Evolutionary conservation across 352 stramenopile species (phyloP), one percentile per base, ranked within the genome.

Genomic region (Phytophthora litchii): DNA sequence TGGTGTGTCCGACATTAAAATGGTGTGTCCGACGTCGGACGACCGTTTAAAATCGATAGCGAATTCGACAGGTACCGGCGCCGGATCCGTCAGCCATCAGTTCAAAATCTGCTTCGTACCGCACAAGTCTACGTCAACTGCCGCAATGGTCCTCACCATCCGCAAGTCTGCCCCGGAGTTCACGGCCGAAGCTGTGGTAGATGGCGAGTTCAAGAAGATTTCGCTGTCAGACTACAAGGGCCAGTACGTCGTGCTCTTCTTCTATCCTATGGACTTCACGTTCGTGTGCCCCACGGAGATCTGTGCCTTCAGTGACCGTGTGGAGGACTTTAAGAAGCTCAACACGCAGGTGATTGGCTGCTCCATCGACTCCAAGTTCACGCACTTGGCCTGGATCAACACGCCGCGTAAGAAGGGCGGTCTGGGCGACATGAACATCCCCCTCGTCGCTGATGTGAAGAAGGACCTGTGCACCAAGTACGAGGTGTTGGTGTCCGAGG

Each of bases 241-340:
- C 54, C 88, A 97, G 64, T 97, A 92, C 59, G 77, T 97, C 27
- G 88, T 97, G 50, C 82, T 97, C 16, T 96, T 97, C 84, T 97
- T 96, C 69, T 97, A 96, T 74, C 89, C 91, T 45, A 72, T 95
- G 55, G 89, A 96, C 73, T 96, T 95, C 66, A 97, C 89, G 25
- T 97, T 97, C 54, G 91, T 97, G 56, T 95, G 86, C 64, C 88
- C 88, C 37, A 97, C 91, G 29, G 91, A 97, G 74, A 97, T 97
- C 72, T 90, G 83, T 58, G 84, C 86, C 27, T 97, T 96, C 64
- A 88, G 70, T 59, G 91, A 97, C 67, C 71, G 77, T 54, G 63
- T 76, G 17, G 77, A 84, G 7, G 83, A 95, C 31, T 97, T 97
- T 67, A 60, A 86, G 42, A 77, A 83, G 61, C 66, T 95, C 49